phyloP scores from a whole-genome alignment of 495 filamentous ascomycete genomes.

The Schizothecium vesticola region DNA sequence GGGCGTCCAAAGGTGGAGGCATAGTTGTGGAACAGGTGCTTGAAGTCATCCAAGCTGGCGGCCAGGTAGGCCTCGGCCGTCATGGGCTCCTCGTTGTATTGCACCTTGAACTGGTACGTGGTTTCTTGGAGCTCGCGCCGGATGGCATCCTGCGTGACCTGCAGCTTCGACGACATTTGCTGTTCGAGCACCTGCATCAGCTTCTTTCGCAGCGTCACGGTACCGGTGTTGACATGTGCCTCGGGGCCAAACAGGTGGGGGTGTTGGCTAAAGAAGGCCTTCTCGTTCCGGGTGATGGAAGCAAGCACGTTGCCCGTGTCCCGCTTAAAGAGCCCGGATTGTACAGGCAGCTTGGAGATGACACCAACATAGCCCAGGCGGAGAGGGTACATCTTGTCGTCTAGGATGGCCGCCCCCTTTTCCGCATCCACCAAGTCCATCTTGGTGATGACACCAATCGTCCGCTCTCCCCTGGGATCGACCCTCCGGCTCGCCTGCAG shows the following conservation, averaged over 20 bases:
- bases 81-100: conserved; percentile 94
- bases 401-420: conserved; percentile 70
- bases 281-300: conserved; percentile 83
- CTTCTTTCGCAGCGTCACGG: conserved; percentile 82
- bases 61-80: conserved; percentile 95
- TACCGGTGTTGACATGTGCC: conserved; percentile 69
- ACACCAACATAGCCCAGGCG: conserved; percentile 97
- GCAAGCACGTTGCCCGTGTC: conserved; percentile 76
- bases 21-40: conserved; percentile 94
- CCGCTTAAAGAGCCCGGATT: conserved; percentile 73
- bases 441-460: conserved; percentile 97
- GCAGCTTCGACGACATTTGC: conserved; percentile 88
- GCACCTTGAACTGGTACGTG: conserved; percentile 98
- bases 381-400: conserved; percentile 88
- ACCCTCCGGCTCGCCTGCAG: conserved; percentile 85
- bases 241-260: conserved; percentile 72
- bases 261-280: conserved; percentile 80
- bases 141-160: conserved; percentile 83
- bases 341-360: conserved; percentile 69
- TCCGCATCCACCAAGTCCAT: conserved; percentile 93
- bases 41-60: conserved; percentile 91
- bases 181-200: conserved; percentile 96
- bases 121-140: conserved; percentile 94
- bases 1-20: conserved; percentile 82
- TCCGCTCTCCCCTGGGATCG: conserved; percentile 90